phyloP scores from a whole-genome alignment of 2,329 filamentous ascomycete species.

The Cryphonectria parasitica region DNA sequence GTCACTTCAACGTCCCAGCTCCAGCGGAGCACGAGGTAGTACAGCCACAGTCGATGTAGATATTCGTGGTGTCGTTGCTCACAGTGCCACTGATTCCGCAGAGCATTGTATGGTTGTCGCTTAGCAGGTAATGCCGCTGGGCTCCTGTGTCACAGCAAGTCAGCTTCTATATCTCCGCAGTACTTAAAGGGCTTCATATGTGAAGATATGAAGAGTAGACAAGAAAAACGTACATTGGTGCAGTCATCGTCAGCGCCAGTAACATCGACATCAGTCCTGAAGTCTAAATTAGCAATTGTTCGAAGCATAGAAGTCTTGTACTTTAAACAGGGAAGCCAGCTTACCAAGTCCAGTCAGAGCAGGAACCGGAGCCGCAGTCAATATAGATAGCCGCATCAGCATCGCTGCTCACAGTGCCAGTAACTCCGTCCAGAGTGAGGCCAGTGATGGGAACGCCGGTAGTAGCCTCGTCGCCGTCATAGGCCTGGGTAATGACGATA shows the following conservation, averaged over 20 bases:
- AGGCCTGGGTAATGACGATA: slow-evolving; percentile 28
- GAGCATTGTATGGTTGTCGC: background rate
- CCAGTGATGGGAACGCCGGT: slow-evolving; percentile 25
- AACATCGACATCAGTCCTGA: slow-evolving; percentile 15
- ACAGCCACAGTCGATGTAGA: no score
- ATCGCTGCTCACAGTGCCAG: slow-evolving; percentile 11
- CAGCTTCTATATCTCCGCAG: background rate
- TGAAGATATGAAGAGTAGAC: background rate
- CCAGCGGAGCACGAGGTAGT: no score
- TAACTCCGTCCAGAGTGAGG: slow-evolving; percentile 19
- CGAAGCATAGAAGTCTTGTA: background rate
- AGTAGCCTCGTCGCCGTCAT: slow-evolving; percentile 26
- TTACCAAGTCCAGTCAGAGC: slow-evolving; percentile 28
- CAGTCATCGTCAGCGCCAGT: slow-evolving; percentile 22
- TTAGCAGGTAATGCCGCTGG: slow-evolving; percentile 7
- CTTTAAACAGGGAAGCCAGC: background rate
- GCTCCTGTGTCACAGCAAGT: background rate
- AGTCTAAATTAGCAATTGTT: background rate
- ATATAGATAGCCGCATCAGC: slow-evolving; percentile 23
- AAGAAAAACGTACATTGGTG: slow-evolving; percentile 12
- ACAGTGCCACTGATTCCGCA: no score
- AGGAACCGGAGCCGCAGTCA: slow-evolving; percentile 23
- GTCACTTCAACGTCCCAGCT: slow-evolving; percentile 15
- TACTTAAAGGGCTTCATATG: background rate
- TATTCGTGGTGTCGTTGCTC: background rate